Evolutionary conservation across 768 basidiomycete species (phyloP), one percentile per base, ranked within the genome.

Genomic region (Lanmaoa pseudosensibilis): DNA sequence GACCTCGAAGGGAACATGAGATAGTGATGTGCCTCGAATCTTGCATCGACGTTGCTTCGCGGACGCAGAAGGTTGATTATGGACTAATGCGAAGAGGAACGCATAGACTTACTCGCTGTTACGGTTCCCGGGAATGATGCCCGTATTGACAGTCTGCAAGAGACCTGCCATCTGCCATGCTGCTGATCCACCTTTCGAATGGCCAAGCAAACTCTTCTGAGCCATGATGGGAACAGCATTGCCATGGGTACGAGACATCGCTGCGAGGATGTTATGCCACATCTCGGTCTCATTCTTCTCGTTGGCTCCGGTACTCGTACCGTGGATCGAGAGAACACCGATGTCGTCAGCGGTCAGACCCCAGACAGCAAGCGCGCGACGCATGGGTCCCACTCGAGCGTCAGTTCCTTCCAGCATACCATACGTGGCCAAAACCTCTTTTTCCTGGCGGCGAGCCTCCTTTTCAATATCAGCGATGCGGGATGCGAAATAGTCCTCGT

Each of bases 141-240:
- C 97, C 44, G 86, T 85, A 60, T 78, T 80, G 58, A 99, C 81
- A 12, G 86, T 85, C 72, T 99, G 94, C 52, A 94, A 74, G 53
- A 98, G 80, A 63, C 97, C 97, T 65, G 86, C 88, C 81, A 97
- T 84, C 75, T 94, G 92, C 96, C 94, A 98, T 2, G 94, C 91
- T 52, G 96, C 96, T n/a, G 97, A 92, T 58, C 96, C 97, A 73
- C 97, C 97, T 80, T 99, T 99, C 12, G 96, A 88, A 70, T 99
- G 96, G 58, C 97, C 97, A 32, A 96, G 88, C 48, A 99, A 80
- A 72, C 90, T 93, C 83, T 99, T 99, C 74, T 98, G 97, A 3
- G 97, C 94, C 73, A 98, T 89, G 67, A 97, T 86, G 5, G 97
- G 97, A 46, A 96, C 87, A n/a, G 95, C 94, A 72, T 98, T 98